Conservation (phyloP, 1,139 yeast genomes). For the Casaregolazyma suthepensis region DNA sequence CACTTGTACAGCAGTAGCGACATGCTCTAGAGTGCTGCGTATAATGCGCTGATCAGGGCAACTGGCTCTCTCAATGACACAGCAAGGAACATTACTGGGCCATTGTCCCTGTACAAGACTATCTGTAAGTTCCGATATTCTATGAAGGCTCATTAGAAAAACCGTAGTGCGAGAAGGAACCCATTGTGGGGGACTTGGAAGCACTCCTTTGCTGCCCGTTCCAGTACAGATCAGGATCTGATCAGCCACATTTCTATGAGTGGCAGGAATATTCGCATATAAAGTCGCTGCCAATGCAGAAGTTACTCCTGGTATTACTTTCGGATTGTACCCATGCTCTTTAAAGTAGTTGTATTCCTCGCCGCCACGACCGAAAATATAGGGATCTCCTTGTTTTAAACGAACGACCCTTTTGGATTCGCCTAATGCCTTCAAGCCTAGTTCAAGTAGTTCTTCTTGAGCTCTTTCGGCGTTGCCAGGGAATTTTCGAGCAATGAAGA, state of each 20-base stretch:
- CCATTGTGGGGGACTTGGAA: constrained; percentile 74
- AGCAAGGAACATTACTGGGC: constrained; percentile 70
- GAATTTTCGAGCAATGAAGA: constrained; percentile 85
- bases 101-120: constrained; percentile 55
- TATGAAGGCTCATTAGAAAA: constrained; percentile 84
- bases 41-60: constrained; percentile 90
- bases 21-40: constrained; percentile 59
- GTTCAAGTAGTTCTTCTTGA: constrained; percentile 69
- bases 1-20: constrained; percentile 68
- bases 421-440: constrained; percentile 60
- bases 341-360: constrained; percentile 75
- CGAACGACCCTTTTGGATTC: constrained; percentile 77
- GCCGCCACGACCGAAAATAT: constrained; percentile 94
- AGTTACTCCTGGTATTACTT: constrained; percentile 81
- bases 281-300: constrained; percentile 90
- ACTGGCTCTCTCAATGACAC: constrained; percentile 84
- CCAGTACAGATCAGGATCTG: constrained; percentile 93
- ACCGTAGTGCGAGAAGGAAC: constrained; percentile 71
- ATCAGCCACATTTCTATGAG: constrained; percentile 89
- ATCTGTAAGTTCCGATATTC: constrained; percentile 64
- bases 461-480: constrained; percentile 97
- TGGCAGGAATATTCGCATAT: constrained; percentile 79
- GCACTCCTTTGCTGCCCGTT: constrained; percentile 80
- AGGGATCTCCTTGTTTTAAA: constrained; percentile 95
- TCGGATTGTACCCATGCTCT: constrained; percentile 60